These are phyloP conservation scores for Candida corydali DNA, from an alignment of 805 yeast genomes.

Conservation along the genomic window DNA sequence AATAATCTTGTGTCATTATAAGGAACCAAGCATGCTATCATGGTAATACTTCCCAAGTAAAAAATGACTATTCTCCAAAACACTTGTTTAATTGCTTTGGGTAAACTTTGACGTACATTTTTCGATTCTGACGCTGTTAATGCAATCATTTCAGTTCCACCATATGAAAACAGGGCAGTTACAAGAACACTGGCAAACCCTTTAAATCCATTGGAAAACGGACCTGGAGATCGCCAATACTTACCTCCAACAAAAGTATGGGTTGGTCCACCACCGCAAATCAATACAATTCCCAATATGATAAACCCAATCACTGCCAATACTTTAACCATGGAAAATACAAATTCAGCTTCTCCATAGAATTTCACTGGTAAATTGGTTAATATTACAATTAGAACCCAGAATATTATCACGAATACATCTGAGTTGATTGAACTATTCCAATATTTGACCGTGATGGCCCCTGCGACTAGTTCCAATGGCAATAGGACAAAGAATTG, in stretches of 20 bases:
- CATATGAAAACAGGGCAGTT: conserved; percentile 35
- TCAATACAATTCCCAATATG: conserved; percentile 43
- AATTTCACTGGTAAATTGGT: conserved; percentile 52
- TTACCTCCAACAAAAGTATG: conserved; percentile 44
- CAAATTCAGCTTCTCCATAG: conserved; percentile 56
- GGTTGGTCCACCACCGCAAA: conserved; percentile 52
- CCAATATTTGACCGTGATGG: conserved; percentile 57
- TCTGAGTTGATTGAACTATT: conserved; percentile 46
- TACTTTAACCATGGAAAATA: conserved; percentile 45
- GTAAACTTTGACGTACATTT: conserved; percentile 27
- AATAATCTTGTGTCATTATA: conserved; percentile 24
- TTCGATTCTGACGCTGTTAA: conserved; percentile 35
- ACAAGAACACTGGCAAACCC: conserved; percentile 33
- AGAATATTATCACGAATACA: conserved; percentile 55
- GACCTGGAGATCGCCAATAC: conserved; percentile 51
- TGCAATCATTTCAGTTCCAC: conserved; percentile 35
- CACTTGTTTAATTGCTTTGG: conserved; percentile 35
- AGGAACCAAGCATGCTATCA: conserved; percentile 24
- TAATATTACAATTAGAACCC: conserved; percentile 40
- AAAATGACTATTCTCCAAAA: conserved; percentile 36
- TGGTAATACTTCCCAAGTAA: conserved; percentile 25
- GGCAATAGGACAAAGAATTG: conserved; percentile 43
- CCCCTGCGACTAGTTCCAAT: conserved; percentile 52
- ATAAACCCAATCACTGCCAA: conserved; percentile 46
- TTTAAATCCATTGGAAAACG: conserved; percentile 44